Evolutionary conservation across 768 basidiomycete genomes (phyloP), one percentile per base, ranked within the genome.

Genomic region (Tricholoma saponaceum): DNA sequence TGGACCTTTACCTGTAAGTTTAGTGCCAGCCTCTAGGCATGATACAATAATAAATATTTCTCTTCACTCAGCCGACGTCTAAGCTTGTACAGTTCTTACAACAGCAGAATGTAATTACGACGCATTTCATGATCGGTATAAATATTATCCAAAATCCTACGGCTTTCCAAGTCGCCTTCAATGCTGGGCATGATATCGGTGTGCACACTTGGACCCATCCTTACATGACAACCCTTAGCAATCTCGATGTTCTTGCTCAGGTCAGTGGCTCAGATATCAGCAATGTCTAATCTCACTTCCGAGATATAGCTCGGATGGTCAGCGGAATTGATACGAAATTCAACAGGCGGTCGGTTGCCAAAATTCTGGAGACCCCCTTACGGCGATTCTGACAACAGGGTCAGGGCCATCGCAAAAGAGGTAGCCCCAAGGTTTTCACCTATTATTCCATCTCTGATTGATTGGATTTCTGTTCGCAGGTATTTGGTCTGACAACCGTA

Each of bases 51-150:
- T 58, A 49, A 44, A 51, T 55, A 51, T 64, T 13, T 49, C 20
- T 32, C 39, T 50, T 55, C 9, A 0, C 57, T 5, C 50, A 82
- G 80, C 57, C 72, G 9, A 79, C 80, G 14, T 64, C 66, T 0
- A 59, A 59, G 10, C 80, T 96, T 18, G 82, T 90, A 65, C 64
- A 80, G 6, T 95, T 92, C 69, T 76, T 96, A 51, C 61, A 77
- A 58, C 54, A 74, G n/a, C 79, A 95, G 57, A 83, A 86, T 58
- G 70, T 84, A 56, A 79, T 70, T n/a, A 86, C 85, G 3, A 95
- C 94, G 4, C 92, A 95, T 68, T 96, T 95, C 70, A 83, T 94
- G 78, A 95, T 97, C 61, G 95, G 95, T 16, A 67, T 79, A 32
- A 89, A 93, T 67, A 89, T 95, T 57, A 63, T 89, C 25, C 52